These are phyloP conservation scores for Cystofilobasidium capitatum DNA, from an alignment of 768 basidiomycete species.

Conservation along the genomic window DNA sequence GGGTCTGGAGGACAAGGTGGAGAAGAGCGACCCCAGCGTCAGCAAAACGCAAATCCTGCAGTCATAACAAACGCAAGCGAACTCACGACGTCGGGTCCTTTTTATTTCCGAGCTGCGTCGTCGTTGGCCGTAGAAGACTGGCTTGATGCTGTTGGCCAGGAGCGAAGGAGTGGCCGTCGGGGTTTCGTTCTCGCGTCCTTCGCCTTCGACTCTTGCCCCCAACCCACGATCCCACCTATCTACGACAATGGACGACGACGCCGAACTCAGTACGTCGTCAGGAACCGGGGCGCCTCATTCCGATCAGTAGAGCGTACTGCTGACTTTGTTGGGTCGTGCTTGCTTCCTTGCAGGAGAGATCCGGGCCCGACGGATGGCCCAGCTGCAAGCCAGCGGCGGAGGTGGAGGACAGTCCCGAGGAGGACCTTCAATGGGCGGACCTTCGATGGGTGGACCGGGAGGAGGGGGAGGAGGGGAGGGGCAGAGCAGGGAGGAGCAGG, in stretches of 20 bases:
- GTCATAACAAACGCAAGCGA: no score
- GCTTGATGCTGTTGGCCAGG: no score
- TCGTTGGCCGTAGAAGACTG: no score
- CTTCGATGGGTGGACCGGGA: slow-evolving; percentile 30
- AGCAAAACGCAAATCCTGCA: no score
- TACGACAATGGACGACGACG: slow-evolving; percentile 22
- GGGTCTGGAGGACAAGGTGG: no score
- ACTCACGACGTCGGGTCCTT: no score
- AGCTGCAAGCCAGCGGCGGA: slow-evolving; percentile 37
- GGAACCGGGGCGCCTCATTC: no score
- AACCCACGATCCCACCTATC: neutral
- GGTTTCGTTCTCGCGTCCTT: no score
- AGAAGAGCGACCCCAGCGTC: no score
- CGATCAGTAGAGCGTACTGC: no score
- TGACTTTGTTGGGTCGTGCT: neutral
- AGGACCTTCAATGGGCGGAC: neutral
- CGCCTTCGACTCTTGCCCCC: neutral
- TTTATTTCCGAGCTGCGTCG: no score
- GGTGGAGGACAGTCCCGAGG: slow-evolving; percentile 24
- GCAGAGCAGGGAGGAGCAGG: slow-evolving; percentile 51
- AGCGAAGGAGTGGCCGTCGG: no score
- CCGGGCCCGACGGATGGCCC: slow-evolving; percentile 38
- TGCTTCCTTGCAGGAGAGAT: slow-evolving; percentile 11
- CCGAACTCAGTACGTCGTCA: slow-evolving; percentile 13
- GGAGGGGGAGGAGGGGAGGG: slow-evolving; percentile 41